A percentile compares a stretch with the other conserved stretches of the same genome.
Evolutionary conservation across 192 early-diverging fungal species (phyloP).

Genomic region (Chytriomyces confervae): DNA sequence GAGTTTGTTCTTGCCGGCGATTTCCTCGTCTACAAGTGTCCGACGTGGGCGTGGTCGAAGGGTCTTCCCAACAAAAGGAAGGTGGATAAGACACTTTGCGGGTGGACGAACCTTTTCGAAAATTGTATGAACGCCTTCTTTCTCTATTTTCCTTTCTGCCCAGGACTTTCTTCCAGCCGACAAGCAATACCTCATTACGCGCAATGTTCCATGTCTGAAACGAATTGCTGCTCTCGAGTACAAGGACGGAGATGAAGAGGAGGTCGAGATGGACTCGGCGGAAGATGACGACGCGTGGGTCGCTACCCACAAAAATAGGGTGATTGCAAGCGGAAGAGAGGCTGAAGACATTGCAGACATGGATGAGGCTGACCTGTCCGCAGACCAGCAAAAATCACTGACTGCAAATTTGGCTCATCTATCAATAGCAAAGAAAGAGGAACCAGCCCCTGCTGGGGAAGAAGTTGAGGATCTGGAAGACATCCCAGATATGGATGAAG

Average conservation of each 20-base stretch:
- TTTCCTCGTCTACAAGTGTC: conserved; percentile 97
- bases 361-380: conserved; percentile 60
- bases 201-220: conserved; percentile 91
- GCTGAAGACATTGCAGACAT: conserved; percentile 61
- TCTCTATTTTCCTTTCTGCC: not conserved
- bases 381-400: not conserved
- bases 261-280: conserved; percentile 48
- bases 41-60: conserved; percentile 92
- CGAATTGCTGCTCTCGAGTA: conserved; percentile 85
- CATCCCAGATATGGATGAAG: conserved; percentile 90
- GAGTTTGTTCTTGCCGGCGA: conserved; percentile 98
- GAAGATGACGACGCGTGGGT: conserved; percentile 80
- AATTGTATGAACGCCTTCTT: not conserved
- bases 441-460: not conserved
- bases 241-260: conserved; percentile 49
- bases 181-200: conserved; percentile 94
- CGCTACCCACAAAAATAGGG: conserved; percentile 72
- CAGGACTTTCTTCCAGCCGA: conserved; percentile 64
- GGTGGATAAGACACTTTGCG: conserved; percentile 74
- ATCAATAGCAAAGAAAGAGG: not conserved
- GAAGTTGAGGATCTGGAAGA: conserved; percentile 73
- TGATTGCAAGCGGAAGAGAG: conserved; percentile 9
- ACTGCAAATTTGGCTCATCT: not conserved
- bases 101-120: conserved; percentile 75
- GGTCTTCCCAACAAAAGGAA: conserved; percentile 74